Evolutionary conservation across 768 basidiomycete species (phyloP).

Genomic region (Psilocybe subaeruginosa): DNA sequence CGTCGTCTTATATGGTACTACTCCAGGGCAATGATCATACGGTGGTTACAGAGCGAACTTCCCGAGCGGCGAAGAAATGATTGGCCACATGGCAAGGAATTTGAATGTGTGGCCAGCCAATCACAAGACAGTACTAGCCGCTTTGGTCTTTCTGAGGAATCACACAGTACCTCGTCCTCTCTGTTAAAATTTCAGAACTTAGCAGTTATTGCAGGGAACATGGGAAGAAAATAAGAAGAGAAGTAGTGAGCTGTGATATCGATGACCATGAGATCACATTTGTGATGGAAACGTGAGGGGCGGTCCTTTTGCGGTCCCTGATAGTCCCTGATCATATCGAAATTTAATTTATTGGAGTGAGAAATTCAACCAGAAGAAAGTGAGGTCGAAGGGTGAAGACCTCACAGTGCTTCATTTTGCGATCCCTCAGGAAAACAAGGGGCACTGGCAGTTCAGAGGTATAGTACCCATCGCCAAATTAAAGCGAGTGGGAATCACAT

Average conservation of each 20-base stretch:
- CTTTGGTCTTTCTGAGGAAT: background rate
- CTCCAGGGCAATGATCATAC: background rate
- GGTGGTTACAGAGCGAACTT: background rate
- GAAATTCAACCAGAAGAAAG: background rate
- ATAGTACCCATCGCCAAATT: background rate
- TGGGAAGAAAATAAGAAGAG: background rate
- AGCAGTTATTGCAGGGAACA: background rate
- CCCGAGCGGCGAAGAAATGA: background rate
- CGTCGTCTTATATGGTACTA: constrained; percentile 2
- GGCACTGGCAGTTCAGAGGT: background rate
- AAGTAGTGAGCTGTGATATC: background rate
- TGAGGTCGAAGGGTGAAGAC: no score
- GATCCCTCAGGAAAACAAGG: background rate
- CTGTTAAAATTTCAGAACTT: background rate
- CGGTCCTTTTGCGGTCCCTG: background rate
- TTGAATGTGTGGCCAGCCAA: background rate
- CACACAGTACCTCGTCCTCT: background rate
- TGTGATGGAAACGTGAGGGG: background rate
- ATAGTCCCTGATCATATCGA: background rate
- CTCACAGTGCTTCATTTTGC: no score
- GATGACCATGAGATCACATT: background rate
- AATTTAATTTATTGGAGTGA: background rate
- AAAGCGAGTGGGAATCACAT: background rate
- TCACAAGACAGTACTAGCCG: background rate
- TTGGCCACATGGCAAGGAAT: background rate